These are phyloP conservation scores for Hippophae gyantsensis DNA, from an alignment of 306 rosid genomes.

Conservation along the genomic window DNA sequence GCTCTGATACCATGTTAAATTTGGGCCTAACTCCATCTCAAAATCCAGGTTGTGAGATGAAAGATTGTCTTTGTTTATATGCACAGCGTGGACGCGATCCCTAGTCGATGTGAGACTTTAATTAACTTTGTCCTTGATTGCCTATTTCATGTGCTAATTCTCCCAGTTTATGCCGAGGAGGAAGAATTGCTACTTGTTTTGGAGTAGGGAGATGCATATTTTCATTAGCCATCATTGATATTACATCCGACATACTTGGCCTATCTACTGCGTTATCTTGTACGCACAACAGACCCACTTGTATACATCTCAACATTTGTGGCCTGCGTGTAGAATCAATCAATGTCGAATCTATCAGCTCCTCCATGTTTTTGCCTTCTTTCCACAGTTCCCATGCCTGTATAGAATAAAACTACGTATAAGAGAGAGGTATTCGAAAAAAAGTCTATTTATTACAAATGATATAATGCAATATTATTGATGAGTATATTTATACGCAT, in stretches of 20 bases:
- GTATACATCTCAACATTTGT: neutral
- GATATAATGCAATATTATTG: too few species aligned
- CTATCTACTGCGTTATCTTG: constrained; percentile 3
- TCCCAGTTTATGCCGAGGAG: neutral
- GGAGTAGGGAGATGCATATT: neutral
- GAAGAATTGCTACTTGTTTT: neutral
- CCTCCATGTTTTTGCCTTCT: neutral
- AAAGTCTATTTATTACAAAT: too few species aligned
- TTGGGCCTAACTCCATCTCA: too few species aligned
- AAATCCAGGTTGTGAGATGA: too few species aligned
- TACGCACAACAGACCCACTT: constrained; percentile 3
- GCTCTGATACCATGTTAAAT: too few species aligned
- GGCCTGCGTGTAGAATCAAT: neutral
- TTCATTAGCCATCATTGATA: neutral
- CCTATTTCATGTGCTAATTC: neutral
- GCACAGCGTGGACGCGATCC: too few species aligned
- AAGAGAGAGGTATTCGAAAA: too few species aligned
- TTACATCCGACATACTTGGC: neutral
- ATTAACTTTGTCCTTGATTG: neutral
- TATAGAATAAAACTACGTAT: neutral
- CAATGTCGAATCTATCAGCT: constrained; percentile 5
- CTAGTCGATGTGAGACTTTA: too few species aligned
- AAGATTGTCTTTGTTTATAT: too few species aligned
- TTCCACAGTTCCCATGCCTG: constrained; percentile 13
- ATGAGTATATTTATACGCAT: too few species aligned